Evolutionary conservation across 768 basidiomycete species (phyloP).

Genomic region (Hemileccinum rubropunctum): DNA sequence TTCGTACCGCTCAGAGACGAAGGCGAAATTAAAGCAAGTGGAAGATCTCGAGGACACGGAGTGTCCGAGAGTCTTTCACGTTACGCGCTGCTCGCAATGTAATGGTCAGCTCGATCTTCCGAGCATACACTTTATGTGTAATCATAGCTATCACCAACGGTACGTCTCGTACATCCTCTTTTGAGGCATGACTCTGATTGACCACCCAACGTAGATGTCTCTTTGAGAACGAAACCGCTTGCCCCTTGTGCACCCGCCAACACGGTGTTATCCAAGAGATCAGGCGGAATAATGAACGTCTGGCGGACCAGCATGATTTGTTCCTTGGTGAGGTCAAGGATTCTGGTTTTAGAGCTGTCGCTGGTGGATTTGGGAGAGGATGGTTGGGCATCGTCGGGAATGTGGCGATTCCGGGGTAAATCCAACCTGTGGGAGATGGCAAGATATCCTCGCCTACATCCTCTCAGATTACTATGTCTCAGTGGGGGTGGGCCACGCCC

Average conservation of each 20-base stretch:
- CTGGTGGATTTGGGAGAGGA: constrained; percentile 67
- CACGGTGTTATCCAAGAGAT: constrained; percentile 91
- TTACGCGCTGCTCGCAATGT: constrained; percentile 90
- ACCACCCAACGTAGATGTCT: constrained; percentile 57
- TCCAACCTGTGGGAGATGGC: no score
- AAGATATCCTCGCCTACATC: no score
- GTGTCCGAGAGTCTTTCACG: constrained; percentile 87
- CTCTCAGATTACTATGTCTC: no score
- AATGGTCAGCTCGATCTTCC: constrained; percentile 89
- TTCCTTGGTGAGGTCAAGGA: constrained; percentile 76
- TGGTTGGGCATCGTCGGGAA: constrained; percentile 36
- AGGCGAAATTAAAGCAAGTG: constrained; percentile 75
- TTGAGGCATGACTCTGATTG: not conserved
- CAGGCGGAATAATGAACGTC: constrained; percentile 75
- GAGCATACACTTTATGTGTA: constrained; percentile 96
- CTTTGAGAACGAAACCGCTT: constrained; percentile 86
- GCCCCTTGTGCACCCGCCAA: constrained; percentile 83
- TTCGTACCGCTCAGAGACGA: constrained; percentile 88
- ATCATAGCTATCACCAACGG: constrained; percentile 96
- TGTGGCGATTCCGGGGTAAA: no score
- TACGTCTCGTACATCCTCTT: constrained; percentile 29
- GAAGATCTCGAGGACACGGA: constrained; percentile 75
- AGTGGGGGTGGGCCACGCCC: no score
- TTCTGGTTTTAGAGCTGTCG: constrained; percentile 67
- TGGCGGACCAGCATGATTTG: constrained; percentile 79